phyloP scores from a whole-genome alignment of 345 rosid genomes.

The Eucalyptus polybractea region DNA sequence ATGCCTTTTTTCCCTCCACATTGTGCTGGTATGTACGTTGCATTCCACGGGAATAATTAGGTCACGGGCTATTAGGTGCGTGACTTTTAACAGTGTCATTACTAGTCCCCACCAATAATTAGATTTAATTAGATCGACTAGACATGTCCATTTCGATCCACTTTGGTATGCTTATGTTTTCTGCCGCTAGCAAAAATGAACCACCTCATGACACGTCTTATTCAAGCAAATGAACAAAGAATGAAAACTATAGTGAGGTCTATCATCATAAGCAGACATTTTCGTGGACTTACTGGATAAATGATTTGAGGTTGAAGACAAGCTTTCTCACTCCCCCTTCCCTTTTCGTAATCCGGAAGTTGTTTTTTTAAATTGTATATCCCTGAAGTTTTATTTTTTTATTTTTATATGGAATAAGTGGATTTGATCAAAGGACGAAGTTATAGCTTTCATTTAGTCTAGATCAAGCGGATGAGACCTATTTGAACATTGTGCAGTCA shows the following conservation, averaged over 20 bases:
- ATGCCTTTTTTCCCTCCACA: too few species aligned
- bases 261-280: not conserved
- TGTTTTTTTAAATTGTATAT: not conserved
- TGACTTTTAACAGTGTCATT: too few species aligned
- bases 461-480: too few species aligned
- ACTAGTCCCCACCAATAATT: too few species aligned
- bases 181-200: not conserved
- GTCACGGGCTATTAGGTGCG: too few species aligned
- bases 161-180: not conserved
- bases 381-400: not conserved
- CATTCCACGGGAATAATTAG: too few species aligned
- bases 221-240: not conserved
- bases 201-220: too few species aligned
- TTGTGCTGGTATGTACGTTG: too few species aligned
- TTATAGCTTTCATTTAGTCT: too few species aligned
- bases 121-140: not conserved
- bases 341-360: not conserved
- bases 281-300: not conserved
- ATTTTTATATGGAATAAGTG: not conserved
- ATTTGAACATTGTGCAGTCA: too few species aligned
- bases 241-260: not conserved
- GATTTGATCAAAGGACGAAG: not conserved
- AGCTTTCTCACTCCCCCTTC: not conserved
- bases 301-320: not conserved
- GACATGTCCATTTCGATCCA: not conserved